Percentiles rank a stretch among this genome's conserved stretches.
These are phyloP conservation scores for Solanum sitiens DNA, from an alignment of 257 asterid genomes.

Conservation along the genomic window DNA sequence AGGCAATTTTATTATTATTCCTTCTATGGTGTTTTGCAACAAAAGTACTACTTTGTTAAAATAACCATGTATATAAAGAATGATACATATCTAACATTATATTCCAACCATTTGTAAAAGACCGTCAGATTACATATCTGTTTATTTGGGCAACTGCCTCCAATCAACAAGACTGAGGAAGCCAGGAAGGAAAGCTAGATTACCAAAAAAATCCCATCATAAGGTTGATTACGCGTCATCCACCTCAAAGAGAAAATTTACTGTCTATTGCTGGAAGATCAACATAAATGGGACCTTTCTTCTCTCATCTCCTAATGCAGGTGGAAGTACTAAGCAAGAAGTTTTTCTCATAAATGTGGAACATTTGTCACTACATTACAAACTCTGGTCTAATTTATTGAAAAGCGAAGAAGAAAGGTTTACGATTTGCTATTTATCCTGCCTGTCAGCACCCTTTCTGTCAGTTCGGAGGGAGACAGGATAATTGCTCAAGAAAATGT, in stretches of 20 bases:
- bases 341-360: background rate
- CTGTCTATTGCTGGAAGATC: background rate
- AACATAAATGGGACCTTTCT: background rate
- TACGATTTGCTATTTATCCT: background rate
- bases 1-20: background rate
- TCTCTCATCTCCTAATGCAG: background rate
- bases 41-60: background rate
- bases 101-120: background rate
- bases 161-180: background rate
- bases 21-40: background rate
- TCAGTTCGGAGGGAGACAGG: background rate
- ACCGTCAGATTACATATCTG: background rate
- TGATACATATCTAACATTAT: background rate
- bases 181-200: background rate
- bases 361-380: background rate
- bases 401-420: background rate
- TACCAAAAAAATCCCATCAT: background rate
- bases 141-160: background rate
- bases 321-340: background rate
- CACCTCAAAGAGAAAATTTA: background rate
- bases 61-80: background rate
- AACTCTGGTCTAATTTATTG: background rate
- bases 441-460: background rate
- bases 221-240: background rate
- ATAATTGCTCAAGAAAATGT: background rate